Evolutionary conservation across 805 yeast species (phyloP).

Genomic region (Hanseniaspora occidentalis): DNA sequence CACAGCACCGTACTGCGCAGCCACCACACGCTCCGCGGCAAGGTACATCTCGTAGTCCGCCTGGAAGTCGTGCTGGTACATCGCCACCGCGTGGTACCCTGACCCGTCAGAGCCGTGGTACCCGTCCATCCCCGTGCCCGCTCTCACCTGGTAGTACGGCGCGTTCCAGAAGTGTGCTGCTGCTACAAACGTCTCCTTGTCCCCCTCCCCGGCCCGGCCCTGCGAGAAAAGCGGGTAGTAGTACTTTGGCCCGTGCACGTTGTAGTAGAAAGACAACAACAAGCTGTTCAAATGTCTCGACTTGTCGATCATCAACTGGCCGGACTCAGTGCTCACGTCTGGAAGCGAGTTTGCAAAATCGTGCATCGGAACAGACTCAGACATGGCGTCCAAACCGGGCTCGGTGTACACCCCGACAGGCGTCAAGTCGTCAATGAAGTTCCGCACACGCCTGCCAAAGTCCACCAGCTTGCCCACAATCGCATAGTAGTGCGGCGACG

Average conservation of each 20-base stretch:
- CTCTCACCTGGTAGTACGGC: conserved; percentile 37
- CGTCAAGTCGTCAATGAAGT: conserved; percentile 23
- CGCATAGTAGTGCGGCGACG: conserved; percentile 59
- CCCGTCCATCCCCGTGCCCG: conserved; percentile 28
- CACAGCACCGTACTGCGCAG: conserved; percentile 3
- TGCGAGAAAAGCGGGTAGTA: conserved; percentile 63
- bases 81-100: conserved; percentile 53
- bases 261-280: conserved; percentile 51
- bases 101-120: conserved; percentile 19
- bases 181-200: conserved; percentile 61
- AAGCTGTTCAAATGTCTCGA: conserved; percentile 44
- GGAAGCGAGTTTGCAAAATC: conserved; percentile 55
- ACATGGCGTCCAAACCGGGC: conserved; percentile 8
- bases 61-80: conserved; percentile 66
- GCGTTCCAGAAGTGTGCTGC: conserved; percentile 40
- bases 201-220: conserved; percentile 72
- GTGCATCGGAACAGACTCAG: conserved; percentile 34
- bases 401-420: conserved; percentile 19
- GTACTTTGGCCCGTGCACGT: conserved; percentile 51
- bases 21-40: conserved; percentile 11
- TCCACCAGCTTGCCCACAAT: conserved; percentile 48
- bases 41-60: conserved; percentile 33
- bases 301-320: conserved; percentile 55
- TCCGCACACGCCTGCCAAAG: conserved; percentile 26
- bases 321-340: conserved; percentile 62